Conservation (phyloP, 2,329 filamentous ascomycete species). For the Microsporum audouinii region DNA sequence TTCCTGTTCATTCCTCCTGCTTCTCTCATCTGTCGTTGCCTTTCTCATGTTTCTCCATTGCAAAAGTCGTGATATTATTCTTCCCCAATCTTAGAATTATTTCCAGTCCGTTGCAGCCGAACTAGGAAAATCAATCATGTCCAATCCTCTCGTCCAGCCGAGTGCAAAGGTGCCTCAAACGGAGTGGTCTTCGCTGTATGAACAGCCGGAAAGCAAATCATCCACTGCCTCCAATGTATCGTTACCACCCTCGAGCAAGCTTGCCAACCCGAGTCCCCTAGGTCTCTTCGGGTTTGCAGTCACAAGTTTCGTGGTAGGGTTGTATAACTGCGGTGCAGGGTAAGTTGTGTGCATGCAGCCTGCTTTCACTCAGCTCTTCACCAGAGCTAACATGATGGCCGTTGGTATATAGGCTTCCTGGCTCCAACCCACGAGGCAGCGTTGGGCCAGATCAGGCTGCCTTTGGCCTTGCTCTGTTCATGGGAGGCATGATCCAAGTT, state of each 20-base stretch:
- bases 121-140: neutral
- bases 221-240: slow-evolving; percentile 10
- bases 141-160: neutral
- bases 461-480: slow-evolving; percentile 22
- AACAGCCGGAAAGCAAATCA: neutral
- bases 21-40: neutral
- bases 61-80: neutral
- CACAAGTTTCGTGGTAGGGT: slow-evolving; percentile 50
- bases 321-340: slow-evolving; percentile 39
- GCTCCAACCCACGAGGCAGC: slow-evolving; percentile 16
- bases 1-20: neutral
- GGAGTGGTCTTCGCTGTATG: neutral
- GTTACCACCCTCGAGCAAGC: slow-evolving; percentile 7
- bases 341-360: slow-evolving; percentile 25
- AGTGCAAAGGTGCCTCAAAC: neutral
- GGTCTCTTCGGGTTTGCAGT: slow-evolving; percentile 54
- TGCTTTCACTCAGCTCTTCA: neutral
- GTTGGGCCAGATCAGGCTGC: slow-evolving; percentile 19
- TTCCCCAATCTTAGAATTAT: neutral
- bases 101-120: neutral
- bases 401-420: slow-evolving; percentile 15
- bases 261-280: slow-evolving; percentile 49
- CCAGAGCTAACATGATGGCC: neutral
- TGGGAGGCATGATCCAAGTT: slow-evolving; percentile 21
- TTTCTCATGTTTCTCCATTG: neutral